Percentiles rank a stretch among this genome's conserved stretches.
Conservation (phyloP, 495 filamentous ascomycete genomes). For the Elasticomyces elasticus region DNA sequence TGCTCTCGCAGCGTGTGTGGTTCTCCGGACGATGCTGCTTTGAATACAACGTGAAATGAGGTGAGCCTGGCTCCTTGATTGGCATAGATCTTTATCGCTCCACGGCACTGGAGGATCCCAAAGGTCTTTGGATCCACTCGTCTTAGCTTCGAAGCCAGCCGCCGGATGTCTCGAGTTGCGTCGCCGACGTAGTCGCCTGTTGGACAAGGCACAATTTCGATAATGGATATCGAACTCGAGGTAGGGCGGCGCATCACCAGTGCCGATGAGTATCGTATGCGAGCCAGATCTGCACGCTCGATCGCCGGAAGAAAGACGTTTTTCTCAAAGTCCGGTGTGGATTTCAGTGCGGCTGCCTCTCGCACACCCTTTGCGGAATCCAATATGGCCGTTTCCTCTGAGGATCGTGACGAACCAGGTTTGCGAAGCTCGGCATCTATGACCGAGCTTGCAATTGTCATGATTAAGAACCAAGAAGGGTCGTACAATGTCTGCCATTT, state of each 20-base stretch:
- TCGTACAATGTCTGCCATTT: conserved; percentile 29
- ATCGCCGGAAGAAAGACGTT: too few relatives aligned
- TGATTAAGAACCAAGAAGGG: conserved; percentile 29
- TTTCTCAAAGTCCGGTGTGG: too few relatives aligned
- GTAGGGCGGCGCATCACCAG: not conserved
- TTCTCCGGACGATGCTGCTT: not conserved
- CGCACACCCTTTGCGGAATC: too few relatives aligned
- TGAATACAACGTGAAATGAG: not conserved
- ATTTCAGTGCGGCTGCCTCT: too few relatives aligned
- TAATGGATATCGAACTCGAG: not conserved
- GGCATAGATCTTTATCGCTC: not conserved
- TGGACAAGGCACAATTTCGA: not conserved
- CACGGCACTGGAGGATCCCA: not conserved
- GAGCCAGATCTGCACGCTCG: too few relatives aligned
- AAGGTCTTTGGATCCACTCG: not conserved
- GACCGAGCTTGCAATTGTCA: conserved; percentile 11
- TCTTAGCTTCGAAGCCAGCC: not conserved
- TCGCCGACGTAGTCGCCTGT: not conserved
- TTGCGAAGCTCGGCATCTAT: too few relatives aligned
- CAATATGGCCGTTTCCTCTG: too few relatives aligned
- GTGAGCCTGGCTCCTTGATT: not conserved
- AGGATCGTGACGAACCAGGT: too few relatives aligned
- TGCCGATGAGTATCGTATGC: not conserved
- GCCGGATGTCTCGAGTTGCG: not conserved
- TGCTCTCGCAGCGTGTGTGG: not conserved